Conservation (phyloP, 768 basidiomycete genomes). For the Leucocoprinus sp. region DNA sequence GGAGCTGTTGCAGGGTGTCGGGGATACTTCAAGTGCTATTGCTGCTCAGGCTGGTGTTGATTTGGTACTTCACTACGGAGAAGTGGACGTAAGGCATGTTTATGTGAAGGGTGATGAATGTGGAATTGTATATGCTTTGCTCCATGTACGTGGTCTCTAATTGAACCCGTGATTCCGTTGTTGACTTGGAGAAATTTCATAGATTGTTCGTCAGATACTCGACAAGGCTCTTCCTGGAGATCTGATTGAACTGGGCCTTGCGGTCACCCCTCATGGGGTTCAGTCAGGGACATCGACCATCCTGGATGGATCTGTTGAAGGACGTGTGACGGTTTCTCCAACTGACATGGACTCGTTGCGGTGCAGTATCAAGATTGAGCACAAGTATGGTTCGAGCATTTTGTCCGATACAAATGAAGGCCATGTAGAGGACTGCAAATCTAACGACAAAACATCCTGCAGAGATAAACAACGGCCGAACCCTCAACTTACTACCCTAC, state of each 20-base stretch:
- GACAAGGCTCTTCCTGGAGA: conserved; percentile 63
- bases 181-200: no score
- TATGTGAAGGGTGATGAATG: conserved; percentile 81
- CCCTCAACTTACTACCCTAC: conserved; percentile 36
- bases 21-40: conserved; percentile 78
- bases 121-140: conserved; percentile 71
- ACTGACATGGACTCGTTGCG: conserved; percentile 27
- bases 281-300: conserved; percentile 9
- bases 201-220: conserved; percentile 84
- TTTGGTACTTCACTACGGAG: conserved; percentile 84
- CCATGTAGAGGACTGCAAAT: conserved; percentile 10
- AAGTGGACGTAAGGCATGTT: conserved; percentile 81
- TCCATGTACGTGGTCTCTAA: conserved; percentile 56
- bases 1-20: conserved; percentile 82
- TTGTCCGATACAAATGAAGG: conserved; percentile 17
- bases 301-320: conserved; percentile 17
- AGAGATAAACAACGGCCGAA: conserved; percentile 29
- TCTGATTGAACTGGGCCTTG: conserved; percentile 78
- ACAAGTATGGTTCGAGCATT: conserved; percentile 28
- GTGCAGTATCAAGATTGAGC: conserved; percentile 40
- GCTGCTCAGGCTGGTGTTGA: conserved; percentile 84
- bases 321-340: conserved; percentile 15
- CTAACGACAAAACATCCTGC: conserved; percentile 14
- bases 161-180: conserved; percentile 3
- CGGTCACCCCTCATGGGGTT: conserved; percentile 26